These are phyloP conservation scores for Calonectria montana DNA, from an alignment of 2,329 filamentous ascomycete genomes.

Conservation along the genomic window DNA sequence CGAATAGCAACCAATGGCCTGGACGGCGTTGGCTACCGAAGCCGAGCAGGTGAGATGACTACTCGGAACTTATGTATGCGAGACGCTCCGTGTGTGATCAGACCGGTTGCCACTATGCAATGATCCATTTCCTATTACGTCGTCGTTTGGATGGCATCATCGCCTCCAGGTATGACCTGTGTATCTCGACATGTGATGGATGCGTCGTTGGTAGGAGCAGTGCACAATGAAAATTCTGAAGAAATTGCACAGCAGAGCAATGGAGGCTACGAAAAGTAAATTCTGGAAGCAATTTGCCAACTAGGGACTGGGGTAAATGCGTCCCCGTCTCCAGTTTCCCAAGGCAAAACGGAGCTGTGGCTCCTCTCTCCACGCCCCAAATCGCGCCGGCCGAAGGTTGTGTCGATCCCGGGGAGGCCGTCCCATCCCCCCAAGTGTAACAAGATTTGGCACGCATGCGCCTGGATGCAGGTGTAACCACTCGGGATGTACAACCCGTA, in stretches of 20 bases:
- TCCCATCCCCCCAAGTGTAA: neutral
- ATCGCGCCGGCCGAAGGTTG: slow-evolving; percentile 14
- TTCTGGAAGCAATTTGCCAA: slow-evolving; percentile 1
- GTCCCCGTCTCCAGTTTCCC: neutral
- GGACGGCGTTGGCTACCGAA: neutral
- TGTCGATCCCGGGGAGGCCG: neutral
- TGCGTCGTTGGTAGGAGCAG: neutral
- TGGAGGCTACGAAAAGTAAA: neutral
- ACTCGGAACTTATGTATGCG: slow-evolving; percentile 17
- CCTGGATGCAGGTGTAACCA: neutral
- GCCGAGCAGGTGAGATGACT: slow-evolving; percentile 7
- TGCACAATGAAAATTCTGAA: neutral
- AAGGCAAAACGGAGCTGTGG: neutral
- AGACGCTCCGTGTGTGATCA: neutral
- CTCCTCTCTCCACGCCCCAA: neutral
- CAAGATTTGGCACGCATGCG: neutral
- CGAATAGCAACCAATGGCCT: slow-evolving; percentile 8
- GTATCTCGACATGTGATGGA: neutral
- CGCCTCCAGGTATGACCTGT: neutral
- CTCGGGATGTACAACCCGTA: neutral
- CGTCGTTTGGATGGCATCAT: slow-evolving; percentile 4
- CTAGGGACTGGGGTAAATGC: neutral
- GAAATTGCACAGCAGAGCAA: neutral
- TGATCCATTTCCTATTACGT: neutral
- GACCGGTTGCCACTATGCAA: neutral